phyloP scores from a whole-genome alignment of 2,329 filamentous ascomycete species.

The Ceratocystis eucalypticola region DNA sequence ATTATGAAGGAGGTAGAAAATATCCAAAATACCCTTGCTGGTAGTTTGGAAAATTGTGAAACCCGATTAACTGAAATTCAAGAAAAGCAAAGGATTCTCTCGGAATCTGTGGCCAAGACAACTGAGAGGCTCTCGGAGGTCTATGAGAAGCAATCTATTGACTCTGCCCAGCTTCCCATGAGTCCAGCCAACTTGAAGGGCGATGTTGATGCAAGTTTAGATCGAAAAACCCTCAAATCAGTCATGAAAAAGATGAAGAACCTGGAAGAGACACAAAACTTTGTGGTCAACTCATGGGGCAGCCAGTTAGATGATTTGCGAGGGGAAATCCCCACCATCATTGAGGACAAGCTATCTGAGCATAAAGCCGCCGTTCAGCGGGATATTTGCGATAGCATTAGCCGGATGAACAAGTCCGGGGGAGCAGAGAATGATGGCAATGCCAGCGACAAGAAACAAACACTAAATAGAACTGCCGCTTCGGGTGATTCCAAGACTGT shows the following conservation, averaged over 20 bases:
- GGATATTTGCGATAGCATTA: background rate
- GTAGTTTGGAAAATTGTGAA: background rate
- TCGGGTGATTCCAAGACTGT: background rate
- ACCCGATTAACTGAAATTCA: background rate
- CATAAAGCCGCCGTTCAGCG: background rate
- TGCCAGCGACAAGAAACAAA: background rate
- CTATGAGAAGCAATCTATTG: background rate
- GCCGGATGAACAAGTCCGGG: background rate
- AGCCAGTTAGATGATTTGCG: constrained; percentile 11
- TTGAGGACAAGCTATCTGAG: constrained; percentile 3
- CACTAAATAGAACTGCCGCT: background rate
- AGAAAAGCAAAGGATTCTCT: background rate
- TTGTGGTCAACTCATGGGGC: constrained; percentile 11
- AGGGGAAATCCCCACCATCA: constrained; percentile 3
- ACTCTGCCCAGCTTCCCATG: background rate
- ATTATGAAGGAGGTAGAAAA: background rate
- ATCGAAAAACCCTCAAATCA: background rate
- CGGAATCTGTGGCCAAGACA: background rate
- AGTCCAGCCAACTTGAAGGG: background rate
- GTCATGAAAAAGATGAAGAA: constrained; percentile 11
- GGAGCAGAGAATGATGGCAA: background rate
- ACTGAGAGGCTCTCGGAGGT: background rate
- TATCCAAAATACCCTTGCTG: background rate
- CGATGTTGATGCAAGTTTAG: background rate
- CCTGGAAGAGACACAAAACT: constrained; percentile 8